Conservation (phyloP, 208 protist genomes). For the Leishmania lainsoni region DNA sequence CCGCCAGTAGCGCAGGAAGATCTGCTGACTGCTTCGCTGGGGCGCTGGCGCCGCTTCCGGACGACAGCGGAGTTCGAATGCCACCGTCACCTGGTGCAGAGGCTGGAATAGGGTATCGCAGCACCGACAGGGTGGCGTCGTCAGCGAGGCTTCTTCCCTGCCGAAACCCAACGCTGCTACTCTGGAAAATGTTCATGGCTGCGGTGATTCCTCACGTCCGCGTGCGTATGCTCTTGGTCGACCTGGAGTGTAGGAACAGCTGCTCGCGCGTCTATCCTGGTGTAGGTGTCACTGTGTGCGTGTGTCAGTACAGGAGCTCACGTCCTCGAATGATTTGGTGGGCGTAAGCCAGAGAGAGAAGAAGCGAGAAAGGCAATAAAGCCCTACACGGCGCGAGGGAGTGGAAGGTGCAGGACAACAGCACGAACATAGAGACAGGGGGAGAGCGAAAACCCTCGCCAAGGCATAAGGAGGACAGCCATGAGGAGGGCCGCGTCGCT, state of each 20-base stretch:
- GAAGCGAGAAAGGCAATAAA: neutral
- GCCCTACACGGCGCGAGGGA: neutral
- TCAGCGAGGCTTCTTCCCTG: constrained; percentile 15
- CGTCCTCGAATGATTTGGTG: neutral
- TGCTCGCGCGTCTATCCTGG: too few species aligned
- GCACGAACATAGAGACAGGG: neutral
- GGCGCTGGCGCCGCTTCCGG: neutral
- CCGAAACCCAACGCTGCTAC: constrained; percentile 19
- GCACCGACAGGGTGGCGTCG: neutral
- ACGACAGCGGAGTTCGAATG: neutral
- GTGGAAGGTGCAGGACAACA: neutral
- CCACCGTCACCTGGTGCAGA: neutral
- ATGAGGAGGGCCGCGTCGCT: neutral
- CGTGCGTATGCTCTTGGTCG: neutral
- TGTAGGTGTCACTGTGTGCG: neutral
- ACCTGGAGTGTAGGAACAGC: too few species aligned
- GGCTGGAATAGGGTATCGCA: neutral
- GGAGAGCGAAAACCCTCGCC: neutral
- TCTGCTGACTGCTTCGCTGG: neutral
- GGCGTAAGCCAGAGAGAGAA: neutral
- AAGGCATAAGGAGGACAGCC: neutral
- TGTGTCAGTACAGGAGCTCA: neutral
- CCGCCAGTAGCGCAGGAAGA: neutral
- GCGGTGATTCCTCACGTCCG: neutral
- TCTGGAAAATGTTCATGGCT: constrained; percentile 25